These are phyloP conservation scores for Neurospora sp. DNA, from an alignment of 495 filamentous ascomycete species.

Conservation along the genomic window DNA sequence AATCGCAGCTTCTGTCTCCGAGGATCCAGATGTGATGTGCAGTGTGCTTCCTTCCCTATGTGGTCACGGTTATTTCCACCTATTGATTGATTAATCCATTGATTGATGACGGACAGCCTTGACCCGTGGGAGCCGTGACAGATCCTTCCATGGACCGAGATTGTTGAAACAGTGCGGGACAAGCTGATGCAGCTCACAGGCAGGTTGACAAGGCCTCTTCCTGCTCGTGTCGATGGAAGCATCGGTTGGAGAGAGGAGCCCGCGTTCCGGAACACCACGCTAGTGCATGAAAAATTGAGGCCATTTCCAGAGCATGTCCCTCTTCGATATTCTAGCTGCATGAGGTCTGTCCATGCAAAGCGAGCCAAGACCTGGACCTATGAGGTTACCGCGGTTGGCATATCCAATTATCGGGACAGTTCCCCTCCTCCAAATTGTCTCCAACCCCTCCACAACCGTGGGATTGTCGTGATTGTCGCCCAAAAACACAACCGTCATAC, in stretches of 20 bases:
- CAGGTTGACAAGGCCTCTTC: not conserved
- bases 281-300: not conserved
- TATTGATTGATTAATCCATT: not conserved
- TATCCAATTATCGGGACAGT: not conserved
- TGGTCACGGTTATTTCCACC: not conserved
- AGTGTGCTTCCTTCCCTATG: not conserved
- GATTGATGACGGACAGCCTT: not conserved
- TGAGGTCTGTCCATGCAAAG: not conserved
- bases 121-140: not conserved
- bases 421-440: not conserved
- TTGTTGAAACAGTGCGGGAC: not conserved
- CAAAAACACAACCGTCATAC: not conserved
- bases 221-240: not conserved
- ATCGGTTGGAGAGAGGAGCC: not conserved
- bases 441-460: not conserved
- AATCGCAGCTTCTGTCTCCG: not conserved
- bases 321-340: not conserved
- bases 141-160: not conserved
- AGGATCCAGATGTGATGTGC: not conserved
- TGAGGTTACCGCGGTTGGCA: not conserved
- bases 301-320: not conserved
- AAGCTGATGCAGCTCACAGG: not conserved
- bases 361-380: not conserved
- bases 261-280: not conserved
- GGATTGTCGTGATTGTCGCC: not conserved